A percentile compares a stretch with the other conserved stretches of the same genome.
Conservation (phyloP, 345 rosid species). For the Kernera saxatilis region DNA sequence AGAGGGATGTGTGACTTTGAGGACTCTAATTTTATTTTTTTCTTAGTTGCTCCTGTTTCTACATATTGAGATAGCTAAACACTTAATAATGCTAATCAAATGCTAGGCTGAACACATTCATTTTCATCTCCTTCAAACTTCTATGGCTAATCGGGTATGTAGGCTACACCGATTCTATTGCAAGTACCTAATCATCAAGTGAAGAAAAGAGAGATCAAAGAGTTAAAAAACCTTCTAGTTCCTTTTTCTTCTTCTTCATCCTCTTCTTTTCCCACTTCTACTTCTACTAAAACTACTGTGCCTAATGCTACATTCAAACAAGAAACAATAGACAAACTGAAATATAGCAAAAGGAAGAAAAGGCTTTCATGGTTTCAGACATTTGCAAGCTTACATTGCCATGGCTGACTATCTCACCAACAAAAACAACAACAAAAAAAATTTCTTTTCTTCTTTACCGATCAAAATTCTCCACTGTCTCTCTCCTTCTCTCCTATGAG, state of each 20-base stretch:
- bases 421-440: slow-evolving; percentile 3
- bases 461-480: not conserved
- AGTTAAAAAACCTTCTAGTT: not conserved
- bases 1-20: not conserved
- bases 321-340: not conserved
- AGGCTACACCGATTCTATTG: not conserved
- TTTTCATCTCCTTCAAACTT: not conserved
- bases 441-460: slow-evolving; percentile 6
- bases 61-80: not conserved
- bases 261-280: slow-evolving; percentile 10
- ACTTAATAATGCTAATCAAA: not conserved
- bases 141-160: not conserved
- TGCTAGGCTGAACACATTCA: not conserved
- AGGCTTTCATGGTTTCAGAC: slow-evolving; percentile 34
- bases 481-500: slow-evolving; percentile 42
- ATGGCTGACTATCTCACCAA: slow-evolving; percentile 34
- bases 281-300: slow-evolving; percentile 24
- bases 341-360: slow-evolving; percentile 11
- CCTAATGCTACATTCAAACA: slow-evolving; percentile 13
- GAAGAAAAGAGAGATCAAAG: slow-evolving; percentile 3
- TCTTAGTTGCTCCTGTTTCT: not conserved
- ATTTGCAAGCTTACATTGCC: slow-evolving; percentile 44
- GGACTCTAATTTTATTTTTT: not conserved
- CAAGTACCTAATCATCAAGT: not conserved
- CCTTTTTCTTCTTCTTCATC: not conserved